These are phyloP conservation scores for Didymella segeticola DNA, from an alignment of 2,329 filamentous ascomycete species.

Conservation along the genomic window DNA sequence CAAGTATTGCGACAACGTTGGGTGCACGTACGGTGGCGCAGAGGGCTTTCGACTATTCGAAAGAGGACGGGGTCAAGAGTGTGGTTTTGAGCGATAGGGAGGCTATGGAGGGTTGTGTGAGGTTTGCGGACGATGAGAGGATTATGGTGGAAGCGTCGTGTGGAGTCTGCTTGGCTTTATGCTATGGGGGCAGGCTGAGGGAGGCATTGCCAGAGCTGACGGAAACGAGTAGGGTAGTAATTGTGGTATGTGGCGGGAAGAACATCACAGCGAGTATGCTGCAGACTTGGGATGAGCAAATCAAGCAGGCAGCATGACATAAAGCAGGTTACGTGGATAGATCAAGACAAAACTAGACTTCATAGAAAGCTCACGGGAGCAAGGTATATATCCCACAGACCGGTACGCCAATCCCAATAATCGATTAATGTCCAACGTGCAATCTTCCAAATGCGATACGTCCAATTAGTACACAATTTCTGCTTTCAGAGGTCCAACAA, in stretches of 20 bases:
- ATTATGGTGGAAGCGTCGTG: constrained; percentile 83
- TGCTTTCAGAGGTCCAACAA: background rate
- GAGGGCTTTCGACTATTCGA: constrained; percentile 66
- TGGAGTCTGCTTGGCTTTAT: constrained; percentile 74
- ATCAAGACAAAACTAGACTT: background rate
- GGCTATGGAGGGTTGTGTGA: constrained; percentile 75
- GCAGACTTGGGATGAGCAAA: constrained; percentile 3
- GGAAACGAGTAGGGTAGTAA: constrained; percentile 74
- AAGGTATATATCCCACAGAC: background rate
- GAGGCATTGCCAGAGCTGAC: constrained; percentile 54
- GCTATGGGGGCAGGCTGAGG: constrained; percentile 68
- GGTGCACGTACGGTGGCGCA: constrained; percentile 72
- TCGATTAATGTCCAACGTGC: background rate
- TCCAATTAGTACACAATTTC: constrained; percentile 1
- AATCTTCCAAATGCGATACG: background rate
- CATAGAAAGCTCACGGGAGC: background rate
- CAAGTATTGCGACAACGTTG: constrained; percentile 74
- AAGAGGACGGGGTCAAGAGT: constrained; percentile 61
- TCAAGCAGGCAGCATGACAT: constrained; percentile 1
- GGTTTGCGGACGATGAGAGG: constrained; percentile 79
- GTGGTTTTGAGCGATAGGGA: constrained; percentile 74
- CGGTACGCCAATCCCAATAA: background rate
- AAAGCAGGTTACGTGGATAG: too few species aligned
- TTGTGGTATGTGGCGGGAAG: constrained; percentile 79
- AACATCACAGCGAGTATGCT: constrained; percentile 53